A percentile compares a stretch with the other conserved stretches of the same genome.
These are phyloP conservation scores for Phytophthora macrochlamydospora DNA, from an alignment of 352 stramenopile genomes.

Conservation along the genomic window DNA sequence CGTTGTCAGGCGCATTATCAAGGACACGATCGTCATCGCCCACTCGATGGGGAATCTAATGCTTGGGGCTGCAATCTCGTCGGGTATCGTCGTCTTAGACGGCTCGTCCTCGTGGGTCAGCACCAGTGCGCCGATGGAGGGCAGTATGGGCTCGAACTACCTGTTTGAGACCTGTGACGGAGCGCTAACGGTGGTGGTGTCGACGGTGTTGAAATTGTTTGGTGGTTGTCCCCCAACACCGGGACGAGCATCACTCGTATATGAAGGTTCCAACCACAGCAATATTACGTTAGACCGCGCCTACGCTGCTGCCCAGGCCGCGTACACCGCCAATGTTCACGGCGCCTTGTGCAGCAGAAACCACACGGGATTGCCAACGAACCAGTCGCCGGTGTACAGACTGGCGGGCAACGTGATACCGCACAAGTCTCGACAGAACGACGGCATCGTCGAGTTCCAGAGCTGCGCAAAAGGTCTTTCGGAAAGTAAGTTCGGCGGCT, in stretches of 20 bases:
- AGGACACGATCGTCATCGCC: constrained; percentile 64
- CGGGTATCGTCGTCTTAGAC: constrained; percentile 32
- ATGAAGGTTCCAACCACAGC: neutral
- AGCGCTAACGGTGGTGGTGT: constrained; percentile 14
- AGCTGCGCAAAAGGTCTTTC: neutral
- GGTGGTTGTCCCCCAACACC: neutral
- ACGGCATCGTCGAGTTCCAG: neutral
- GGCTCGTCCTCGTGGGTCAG: constrained; percentile 41
- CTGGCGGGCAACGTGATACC: neutral
- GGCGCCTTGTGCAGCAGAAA: neutral
- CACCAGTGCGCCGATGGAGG: constrained; percentile 41
- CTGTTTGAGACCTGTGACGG: constrained; percentile 43
- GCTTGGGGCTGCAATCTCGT: constrained; percentile 45
- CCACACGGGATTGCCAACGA: neutral
- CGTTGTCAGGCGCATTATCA: constrained; percentile 37
- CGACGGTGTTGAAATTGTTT: neutral
- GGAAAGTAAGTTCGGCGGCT: neutral
- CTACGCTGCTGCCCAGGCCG: neutral
- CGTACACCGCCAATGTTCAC: neutral
- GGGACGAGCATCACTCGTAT: neutral
- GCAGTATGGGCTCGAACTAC: constrained; percentile 58
- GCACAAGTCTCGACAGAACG: neutral
- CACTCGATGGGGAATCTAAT: constrained; percentile 76
- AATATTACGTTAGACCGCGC: neutral
- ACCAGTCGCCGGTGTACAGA: neutral